phyloP scores from a whole-genome alignment of 257 asterid genomes.

The Knoxia roxburghii region DNA sequence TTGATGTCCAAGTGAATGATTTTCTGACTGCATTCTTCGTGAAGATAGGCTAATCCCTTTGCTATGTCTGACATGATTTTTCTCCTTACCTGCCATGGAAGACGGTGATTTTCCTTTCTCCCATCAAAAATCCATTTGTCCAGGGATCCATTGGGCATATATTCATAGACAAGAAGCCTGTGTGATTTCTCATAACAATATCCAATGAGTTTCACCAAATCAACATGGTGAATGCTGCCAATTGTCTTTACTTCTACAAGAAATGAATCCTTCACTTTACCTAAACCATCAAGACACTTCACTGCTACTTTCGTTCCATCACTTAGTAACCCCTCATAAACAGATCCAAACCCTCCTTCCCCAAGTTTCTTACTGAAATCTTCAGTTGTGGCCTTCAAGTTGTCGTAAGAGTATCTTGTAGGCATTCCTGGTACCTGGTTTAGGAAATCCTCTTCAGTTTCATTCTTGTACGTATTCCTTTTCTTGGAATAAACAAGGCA shows the following conservation, averaged over 20 bases:
- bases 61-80: slow-evolving; percentile 20
- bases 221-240: slow-evolving; percentile 23
- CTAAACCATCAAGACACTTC: slow-evolving; percentile 12
- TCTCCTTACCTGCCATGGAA: slow-evolving; percentile 14
- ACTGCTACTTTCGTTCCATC: slow-evolving; percentile 22
- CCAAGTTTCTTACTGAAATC: slow-evolving; percentile 19
- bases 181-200: slow-evolving; percentile 17
- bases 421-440: slow-evolving; percentile 14
- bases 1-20: slow-evolving; percentile 27
- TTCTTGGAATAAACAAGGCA: background rate
- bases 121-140: slow-evolving; percentile 20
- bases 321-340: slow-evolving; percentile 13
- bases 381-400: slow-evolving; percentile 10
- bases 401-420: slow-evolving; percentile 12
- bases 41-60: slow-evolving; percentile 24
- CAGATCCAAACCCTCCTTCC: slow-evolving; percentile 25
- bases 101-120: background rate
- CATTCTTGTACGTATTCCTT: background rate
- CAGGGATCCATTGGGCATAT: slow-evolving; percentile 25
- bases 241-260: slow-evolving; percentile 18
- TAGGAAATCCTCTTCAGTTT: slow-evolving; percentile 4
- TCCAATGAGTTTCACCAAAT: slow-evolving; percentile 25
- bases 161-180: slow-evolving; percentile 23
- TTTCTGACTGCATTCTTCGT: slow-evolving; percentile 24
- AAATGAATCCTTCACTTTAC: slow-evolving; percentile 13